Evolutionary conservation across 768 basidiomycete species (phyloP).

Genomic region (Suillus americanus): DNA sequence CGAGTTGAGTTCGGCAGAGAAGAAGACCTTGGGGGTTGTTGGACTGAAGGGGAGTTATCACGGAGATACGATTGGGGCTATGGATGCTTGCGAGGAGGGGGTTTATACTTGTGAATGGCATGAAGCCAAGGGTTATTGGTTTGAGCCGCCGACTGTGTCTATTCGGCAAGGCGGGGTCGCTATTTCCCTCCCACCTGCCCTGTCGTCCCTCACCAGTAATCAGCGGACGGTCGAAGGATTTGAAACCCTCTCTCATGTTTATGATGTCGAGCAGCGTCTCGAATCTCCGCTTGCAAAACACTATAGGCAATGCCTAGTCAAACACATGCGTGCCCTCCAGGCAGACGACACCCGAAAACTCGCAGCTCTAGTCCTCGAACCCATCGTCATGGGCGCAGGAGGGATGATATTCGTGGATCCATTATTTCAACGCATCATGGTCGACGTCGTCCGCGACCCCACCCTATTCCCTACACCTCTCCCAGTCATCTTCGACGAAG

Average conservation of each 20-base stretch:
- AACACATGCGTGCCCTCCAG: slow-evolving; percentile 40
- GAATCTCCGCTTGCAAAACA: slow-evolving; percentile 55
- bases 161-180: slow-evolving; percentile 58
- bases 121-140: slow-evolving; percentile 87
- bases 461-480: slow-evolving; percentile 49
- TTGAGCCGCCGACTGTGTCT: slow-evolving; percentile 81
- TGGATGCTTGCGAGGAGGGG: slow-evolving; percentile 93
- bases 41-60: slow-evolving; percentile 94
- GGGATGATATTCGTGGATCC: slow-evolving; percentile 99
- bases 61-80: slow-evolving; percentile 95
- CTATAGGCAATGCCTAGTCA: slow-evolving; percentile 61
- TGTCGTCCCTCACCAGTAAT: slow-evolving; percentile 31
- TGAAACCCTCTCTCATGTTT: slow-evolving; percentile 56
- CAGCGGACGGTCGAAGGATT: slow-evolving; percentile 15
- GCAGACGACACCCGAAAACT: slow-evolving; percentile 45
- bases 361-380: slow-evolving; percentile 86
- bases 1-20: slow-evolving; percentile 34
- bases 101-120: slow-evolving; percentile 98
- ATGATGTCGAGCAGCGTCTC: slow-evolving; percentile 67
- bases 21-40: slow-evolving; percentile 67
- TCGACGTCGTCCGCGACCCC: slow-evolving; percentile 72
- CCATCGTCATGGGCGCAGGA: slow-evolving; percentile 90
- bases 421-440: slow-evolving; percentile 85
- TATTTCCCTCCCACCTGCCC: slow-evolving; percentile 53
- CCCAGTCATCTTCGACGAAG: slow-evolving; percentile 94